Conservation (phyloP, 805 yeast species). For the Teunomyces panamensis region DNA sequence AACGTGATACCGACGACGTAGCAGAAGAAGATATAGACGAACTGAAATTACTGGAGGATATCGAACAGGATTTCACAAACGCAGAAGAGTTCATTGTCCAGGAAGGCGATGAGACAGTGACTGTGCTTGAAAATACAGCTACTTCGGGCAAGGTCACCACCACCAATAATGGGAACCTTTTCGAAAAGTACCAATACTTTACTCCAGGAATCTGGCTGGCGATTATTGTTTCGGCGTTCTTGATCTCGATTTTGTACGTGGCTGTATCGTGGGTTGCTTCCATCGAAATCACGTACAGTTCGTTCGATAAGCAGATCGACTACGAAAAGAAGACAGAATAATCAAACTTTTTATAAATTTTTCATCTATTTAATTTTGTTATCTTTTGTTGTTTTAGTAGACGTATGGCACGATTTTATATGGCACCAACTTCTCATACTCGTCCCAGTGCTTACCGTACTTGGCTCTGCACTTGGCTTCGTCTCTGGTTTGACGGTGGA, state of each 20-base stretch:
- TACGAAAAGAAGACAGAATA: conserved; percentile 42
- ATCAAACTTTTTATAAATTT: not conserved
- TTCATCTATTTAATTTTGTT: not conserved
- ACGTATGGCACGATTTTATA: conserved; percentile 87
- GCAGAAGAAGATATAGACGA: not conserved
- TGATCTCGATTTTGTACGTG: conserved; percentile 52
- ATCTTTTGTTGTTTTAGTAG: conserved; percentile 42
- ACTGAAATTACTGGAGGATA: conserved; percentile 12
- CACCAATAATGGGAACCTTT: conserved; percentile 39
- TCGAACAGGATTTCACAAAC: conserved; percentile 30
- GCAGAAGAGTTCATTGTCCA: conserved; percentile 31
- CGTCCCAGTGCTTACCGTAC: conserved; percentile 83
- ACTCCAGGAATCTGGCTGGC: conserved; percentile 81
- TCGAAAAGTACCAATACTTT: conserved; percentile 67
- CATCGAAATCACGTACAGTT: conserved; percentile 73
- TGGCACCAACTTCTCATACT: conserved; percentile 78
- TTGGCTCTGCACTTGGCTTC: conserved; percentile 85
- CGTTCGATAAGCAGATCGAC: conserved; percentile 70
- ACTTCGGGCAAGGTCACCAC: not conserved
- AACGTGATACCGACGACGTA: conserved; percentile 13
- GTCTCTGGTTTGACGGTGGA: conserved; percentile 90
- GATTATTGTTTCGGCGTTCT: conserved; percentile 59
- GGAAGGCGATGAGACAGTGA: conserved; percentile 19
- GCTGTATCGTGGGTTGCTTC: conserved; percentile 73
- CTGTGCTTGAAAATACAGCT: conserved; percentile 16